phyloP scores from a whole-genome alignment of 805 yeast genomes.

The Kodamaea kakaduensis region DNA sequence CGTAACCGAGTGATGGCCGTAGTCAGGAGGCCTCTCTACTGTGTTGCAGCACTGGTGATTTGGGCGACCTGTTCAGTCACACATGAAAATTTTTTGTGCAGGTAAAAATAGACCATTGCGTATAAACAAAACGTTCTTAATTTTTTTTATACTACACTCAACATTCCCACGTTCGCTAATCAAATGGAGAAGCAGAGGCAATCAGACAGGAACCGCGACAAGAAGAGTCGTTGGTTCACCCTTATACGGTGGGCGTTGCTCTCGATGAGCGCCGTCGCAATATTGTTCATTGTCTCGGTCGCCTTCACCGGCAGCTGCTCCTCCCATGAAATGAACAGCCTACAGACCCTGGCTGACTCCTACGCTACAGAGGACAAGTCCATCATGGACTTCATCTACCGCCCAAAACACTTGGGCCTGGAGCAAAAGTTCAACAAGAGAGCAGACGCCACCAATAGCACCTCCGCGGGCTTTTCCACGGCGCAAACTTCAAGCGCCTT shows the following conservation, averaged over 20 bases:
- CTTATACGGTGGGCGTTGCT: conserved; percentile 1
- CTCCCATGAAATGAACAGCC: not conserved
- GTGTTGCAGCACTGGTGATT: no score
- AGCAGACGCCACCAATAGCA: conserved; percentile 9
- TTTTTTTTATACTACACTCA: not conserved
- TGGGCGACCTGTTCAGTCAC: no score
- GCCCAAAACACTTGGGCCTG: not conserved
- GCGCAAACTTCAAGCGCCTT: not conserved
- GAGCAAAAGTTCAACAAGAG: conserved; percentile 7
- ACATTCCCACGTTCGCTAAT: conserved; percentile 2
- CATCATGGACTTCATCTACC: conserved; percentile 1
- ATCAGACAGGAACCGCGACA: not conserved
- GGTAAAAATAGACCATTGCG: not conserved
- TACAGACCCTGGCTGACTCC: conserved; percentile 1
- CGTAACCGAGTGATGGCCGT: no score
- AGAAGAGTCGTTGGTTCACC: not conserved
- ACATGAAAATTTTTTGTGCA: no score
- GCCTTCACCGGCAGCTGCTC: not conserved
- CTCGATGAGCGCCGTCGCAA: conserved; percentile 1
- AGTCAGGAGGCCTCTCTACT: no score
- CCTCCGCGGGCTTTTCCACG: conserved; percentile 1
- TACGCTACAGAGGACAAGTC: conserved; percentile 1
- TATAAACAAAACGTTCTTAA: not conserved
- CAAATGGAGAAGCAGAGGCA: conserved; percentile 9
- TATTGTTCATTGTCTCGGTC: conserved; percentile 1